Percentiles rank a stretch among this genome's conserved stretches.
phyloP scores from a whole-genome alignment of 148 eudicot genomes.

The Fagopyrum homotropicum region DNA sequence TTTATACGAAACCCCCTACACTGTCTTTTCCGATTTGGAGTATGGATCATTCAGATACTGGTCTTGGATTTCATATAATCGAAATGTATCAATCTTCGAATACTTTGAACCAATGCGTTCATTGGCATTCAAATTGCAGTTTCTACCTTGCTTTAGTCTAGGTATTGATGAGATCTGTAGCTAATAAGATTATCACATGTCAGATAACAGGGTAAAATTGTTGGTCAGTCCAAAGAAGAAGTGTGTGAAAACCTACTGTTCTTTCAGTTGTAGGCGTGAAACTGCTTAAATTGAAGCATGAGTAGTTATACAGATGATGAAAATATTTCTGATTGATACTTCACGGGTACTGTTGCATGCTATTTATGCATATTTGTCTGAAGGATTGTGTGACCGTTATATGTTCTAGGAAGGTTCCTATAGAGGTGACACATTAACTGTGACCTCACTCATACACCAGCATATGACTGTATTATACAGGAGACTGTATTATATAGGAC shows the following conservation, averaged over 20 bases:
- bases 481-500: no score
- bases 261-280: neutral
- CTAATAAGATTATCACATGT: neutral
- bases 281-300: neutral
- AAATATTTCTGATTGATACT: no score
- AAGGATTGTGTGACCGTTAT: no score
- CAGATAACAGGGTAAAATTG: neutral
- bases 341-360: no score
- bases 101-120: neutral
- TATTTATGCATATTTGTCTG: no score
- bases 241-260: neutral
- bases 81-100: neutral
- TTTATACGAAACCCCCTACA: neutral
- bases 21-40: neutral
- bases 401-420: no score
- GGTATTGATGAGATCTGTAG: neutral
- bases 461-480: no score
- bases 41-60: neutral
- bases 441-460: no score
- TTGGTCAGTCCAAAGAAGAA: no score
- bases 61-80: neutral
- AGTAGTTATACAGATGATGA: no score
- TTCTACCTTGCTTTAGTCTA: neutral
- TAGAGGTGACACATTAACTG: no score
- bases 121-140: neutral